Percentiles rank a stretch among this genome's conserved stretches.
phyloP scores from a whole-genome alignment of 352 stramenopile genomes.

The Globisporangium spiculum region DNA sequence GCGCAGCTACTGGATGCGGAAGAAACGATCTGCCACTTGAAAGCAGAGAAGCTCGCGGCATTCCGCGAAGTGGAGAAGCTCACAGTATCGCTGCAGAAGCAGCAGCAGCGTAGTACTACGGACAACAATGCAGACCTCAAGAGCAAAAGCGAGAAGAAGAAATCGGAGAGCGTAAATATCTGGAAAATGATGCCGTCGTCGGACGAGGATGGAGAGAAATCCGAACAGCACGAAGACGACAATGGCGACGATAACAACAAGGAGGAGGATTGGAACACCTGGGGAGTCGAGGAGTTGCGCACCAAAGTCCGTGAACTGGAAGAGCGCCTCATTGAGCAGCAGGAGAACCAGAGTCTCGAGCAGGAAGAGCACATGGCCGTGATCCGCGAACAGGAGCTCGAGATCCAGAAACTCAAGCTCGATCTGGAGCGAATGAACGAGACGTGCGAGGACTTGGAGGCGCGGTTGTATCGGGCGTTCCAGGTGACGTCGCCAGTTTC shows the following conservation, averaged over 20 bases:
- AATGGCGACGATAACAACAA: not conserved
- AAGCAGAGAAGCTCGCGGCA: slow-evolving; percentile 63
- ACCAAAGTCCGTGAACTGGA: slow-evolving; percentile 40
- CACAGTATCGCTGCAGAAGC: slow-evolving; percentile 13
- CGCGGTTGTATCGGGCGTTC: slow-evolving; percentile 11
- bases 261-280: not conserved
- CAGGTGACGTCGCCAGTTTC: slow-evolving; percentile 12
- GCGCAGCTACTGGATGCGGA: slow-evolving; percentile 59
- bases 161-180: slow-evolving; percentile 6
- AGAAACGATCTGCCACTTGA: slow-evolving; percentile 73
- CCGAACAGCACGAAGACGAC: not conserved
- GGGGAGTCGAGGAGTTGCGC: slow-evolving; percentile 11
- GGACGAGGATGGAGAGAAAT: not conserved
- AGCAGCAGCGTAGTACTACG: not conserved
- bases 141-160: slow-evolving; percentile 1
- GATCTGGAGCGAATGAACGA: slow-evolving; percentile 34
- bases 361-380: slow-evolving; percentile 55
- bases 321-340: slow-evolving; percentile 29
- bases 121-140: not conserved
- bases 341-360: slow-evolving; percentile 35
- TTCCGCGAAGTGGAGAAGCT: slow-evolving; percentile 58
- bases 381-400: slow-evolving; percentile 58
- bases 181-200: not conserved
- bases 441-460: slow-evolving; percentile 33
- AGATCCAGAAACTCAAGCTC: slow-evolving; percentile 36